Evolutionary conservation across 495 filamentous ascomycete species (phyloP).

Genomic region (Staphylotrichum tortipilum): DNA sequence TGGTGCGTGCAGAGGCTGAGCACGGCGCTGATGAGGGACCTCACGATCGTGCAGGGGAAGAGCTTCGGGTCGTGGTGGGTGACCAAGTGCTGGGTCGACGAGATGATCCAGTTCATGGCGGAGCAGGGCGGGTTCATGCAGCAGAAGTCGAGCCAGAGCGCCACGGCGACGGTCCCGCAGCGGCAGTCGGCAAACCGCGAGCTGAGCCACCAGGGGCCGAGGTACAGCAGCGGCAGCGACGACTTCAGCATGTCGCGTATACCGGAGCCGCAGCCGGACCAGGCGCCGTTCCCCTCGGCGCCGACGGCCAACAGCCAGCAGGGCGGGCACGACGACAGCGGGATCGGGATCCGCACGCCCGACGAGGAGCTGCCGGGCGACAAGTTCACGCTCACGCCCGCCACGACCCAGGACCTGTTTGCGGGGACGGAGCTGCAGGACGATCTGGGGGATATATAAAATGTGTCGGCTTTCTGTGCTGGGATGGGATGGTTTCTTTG

Average conservation of each 20-base stretch:
- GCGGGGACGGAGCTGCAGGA: constrained; percentile 21
- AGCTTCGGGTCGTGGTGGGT: constrained; percentile 97
- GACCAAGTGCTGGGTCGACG: constrained; percentile 94
- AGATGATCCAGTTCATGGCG: constrained; percentile 86
- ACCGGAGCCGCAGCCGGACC: constrained; percentile 32
- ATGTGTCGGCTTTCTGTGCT: background rate
- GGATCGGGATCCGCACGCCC: constrained; percentile 56
- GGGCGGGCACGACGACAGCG: constrained; percentile 55
- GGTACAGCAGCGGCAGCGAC: constrained; percentile 38
- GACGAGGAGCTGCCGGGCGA: constrained; percentile 49
- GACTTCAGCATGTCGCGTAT: constrained; percentile 30
- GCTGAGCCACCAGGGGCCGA: constrained; percentile 28
- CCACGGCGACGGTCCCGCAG: constrained; percentile 18
- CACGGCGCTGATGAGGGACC: constrained; percentile 62
- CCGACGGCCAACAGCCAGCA: constrained; percentile 23
- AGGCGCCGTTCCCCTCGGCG: constrained; percentile 34
- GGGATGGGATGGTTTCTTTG: constrained; percentile 1
- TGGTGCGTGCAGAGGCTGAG: constrained; percentile 60
- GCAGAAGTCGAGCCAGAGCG: constrained; percentile 20
- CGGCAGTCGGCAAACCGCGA: constrained; percentile 20
- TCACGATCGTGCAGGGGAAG: constrained; percentile 71
- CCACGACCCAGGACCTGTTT: constrained; percentile 22
- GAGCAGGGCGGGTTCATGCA: constrained; percentile 89
- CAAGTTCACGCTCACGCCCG: constrained; percentile 40
- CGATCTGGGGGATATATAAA: constrained; percentile 9